These are phyloP conservation scores for Bombardia bombarda DNA, from an alignment of 495 filamentous ascomycete genomes.

Conservation along the genomic window DNA sequence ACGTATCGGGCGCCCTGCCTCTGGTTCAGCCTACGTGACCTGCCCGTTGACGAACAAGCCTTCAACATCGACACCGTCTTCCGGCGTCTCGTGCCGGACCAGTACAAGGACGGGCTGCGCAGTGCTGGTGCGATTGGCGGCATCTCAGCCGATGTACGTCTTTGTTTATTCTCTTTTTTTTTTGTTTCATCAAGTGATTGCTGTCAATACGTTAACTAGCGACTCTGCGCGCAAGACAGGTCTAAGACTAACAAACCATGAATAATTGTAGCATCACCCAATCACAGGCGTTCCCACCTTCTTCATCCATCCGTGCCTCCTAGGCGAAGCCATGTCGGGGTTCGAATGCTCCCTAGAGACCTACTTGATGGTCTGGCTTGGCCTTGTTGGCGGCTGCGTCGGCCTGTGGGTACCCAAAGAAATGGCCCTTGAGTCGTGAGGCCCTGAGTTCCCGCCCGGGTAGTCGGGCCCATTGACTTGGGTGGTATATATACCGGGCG, in stretches of 20 bases:
- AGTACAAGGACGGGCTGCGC: conserved; percentile 49
- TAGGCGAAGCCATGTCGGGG: conserved; percentile 64
- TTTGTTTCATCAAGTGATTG: conserved; percentile 23
- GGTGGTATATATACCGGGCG: not conserved
- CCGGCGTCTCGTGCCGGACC: conserved; percentile 56
- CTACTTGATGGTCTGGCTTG: conserved; percentile 77
- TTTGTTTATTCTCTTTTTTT: conserved; percentile 29
- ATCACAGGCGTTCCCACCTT: conserved; percentile 62
- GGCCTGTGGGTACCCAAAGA: conserved; percentile 61
- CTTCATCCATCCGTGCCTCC: conserved; percentile 81
- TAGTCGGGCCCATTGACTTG: not conserved
- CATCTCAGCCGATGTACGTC: conserved; percentile 70
- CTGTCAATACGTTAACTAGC: conserved; percentile 36
- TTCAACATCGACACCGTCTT: conserved; percentile 60
- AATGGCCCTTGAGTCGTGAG: conserved; percentile 31
- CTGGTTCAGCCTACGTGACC: conserved; percentile 46
- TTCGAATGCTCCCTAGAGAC: conserved; percentile 48
- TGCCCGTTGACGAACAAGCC: conserved; percentile 32
- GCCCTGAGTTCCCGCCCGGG: not conserved
- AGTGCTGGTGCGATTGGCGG: conserved; percentile 60
- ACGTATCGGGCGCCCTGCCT: conserved; percentile 51
- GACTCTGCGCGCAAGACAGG: conserved; percentile 26
- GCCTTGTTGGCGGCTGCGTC: conserved; percentile 64
- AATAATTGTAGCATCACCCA: conserved; percentile 73
- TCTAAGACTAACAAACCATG: conserved; percentile 38